These are phyloP conservation scores for Clitopilus passeckerianus DNA, from an alignment of 768 basidiomycete species.

Conservation along the genomic window DNA sequence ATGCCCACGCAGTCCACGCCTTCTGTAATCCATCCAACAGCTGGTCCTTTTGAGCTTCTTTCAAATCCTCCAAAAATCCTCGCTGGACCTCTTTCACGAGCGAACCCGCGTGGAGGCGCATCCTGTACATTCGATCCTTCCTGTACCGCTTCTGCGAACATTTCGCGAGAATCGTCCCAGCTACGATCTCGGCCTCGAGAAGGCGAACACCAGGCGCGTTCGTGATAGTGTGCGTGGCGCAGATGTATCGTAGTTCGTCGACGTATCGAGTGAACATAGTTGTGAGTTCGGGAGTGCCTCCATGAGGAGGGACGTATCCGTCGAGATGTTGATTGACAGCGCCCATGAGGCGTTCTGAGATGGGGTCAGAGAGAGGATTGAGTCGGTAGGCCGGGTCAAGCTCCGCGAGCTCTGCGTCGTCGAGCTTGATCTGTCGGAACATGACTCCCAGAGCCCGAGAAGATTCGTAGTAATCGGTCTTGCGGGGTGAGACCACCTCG, in stretches of 20 bases:
- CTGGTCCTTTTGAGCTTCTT: slow-evolving; percentile 19
- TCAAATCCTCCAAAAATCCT: slow-evolving; percentile 25
- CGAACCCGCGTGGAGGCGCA: slow-evolving; percentile 50
- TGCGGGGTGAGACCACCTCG: slow-evolving; percentile 46
- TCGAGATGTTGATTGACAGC: slow-evolving; percentile 25
- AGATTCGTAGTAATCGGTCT: slow-evolving; percentile 70
- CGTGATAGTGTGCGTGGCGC: slow-evolving; percentile 61
- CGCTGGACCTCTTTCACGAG: slow-evolving; percentile 48
- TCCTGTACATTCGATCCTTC: slow-evolving; percentile 52
- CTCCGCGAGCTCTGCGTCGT: slow-evolving; percentile 25
- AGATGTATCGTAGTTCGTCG: slow-evolving; percentile 68
- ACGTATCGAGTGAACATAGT: slow-evolving; percentile 46
- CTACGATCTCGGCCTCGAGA: slow-evolving; percentile 68
- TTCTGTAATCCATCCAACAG: slow-evolving; percentile 35
- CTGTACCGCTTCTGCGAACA: slow-evolving; percentile 61
- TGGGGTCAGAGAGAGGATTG: slow-evolving; percentile 27
- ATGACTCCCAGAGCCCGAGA: slow-evolving; percentile 65
- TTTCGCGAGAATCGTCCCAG: slow-evolving; percentile 70
- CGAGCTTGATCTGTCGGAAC: slow-evolving; percentile 56
- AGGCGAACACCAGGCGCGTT: slow-evolving; percentile 49
- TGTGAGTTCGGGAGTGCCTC: slow-evolving; percentile 21
- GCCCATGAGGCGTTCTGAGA: slow-evolving; percentile 26
- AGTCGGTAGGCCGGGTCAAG: slow-evolving; percentile 7
- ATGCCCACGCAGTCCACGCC: slow-evolving; percentile 67
- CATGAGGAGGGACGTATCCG: slow-evolving; percentile 16